These are phyloP conservation scores for Physcomitrium patens DNA, from an alignment of 225 moss, liverwort and hornwort species.

Conservation along the genomic window DNA sequence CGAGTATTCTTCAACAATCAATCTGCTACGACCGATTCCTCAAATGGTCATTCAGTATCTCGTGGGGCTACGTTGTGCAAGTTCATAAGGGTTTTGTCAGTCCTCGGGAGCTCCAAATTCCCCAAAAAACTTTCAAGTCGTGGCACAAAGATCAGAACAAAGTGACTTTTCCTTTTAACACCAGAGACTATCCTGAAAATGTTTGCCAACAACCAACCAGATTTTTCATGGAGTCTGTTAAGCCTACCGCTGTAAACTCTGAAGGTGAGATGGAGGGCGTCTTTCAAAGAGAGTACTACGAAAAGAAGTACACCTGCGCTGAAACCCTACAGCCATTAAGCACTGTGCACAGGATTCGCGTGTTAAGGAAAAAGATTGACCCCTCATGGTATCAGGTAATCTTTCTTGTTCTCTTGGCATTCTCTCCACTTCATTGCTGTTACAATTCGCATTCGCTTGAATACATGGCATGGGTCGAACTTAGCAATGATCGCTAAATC, in stretches of 20 bases:
- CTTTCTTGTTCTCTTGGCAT: background rate
- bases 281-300: conserved; percentile 30
- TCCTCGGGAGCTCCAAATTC: conserved; percentile 52
- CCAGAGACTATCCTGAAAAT: conserved; percentile 49
- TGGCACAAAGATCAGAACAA: conserved; percentile 55
- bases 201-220: conserved; percentile 52
- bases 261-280: conserved; percentile 32
- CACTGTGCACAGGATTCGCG: conserved; percentile 45
- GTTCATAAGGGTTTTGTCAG: conserved; percentile 55
- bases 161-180: conserved; percentile 59
- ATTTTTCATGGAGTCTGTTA: conserved; percentile 52
- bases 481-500: conserved; percentile 1
- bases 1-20: conserved; percentile 54
- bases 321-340: conserved; percentile 46
- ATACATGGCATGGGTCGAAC: too few species aligned
- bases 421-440: too few species aligned
- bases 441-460: too few species aligned
- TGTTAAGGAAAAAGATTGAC: conserved; percentile 35
- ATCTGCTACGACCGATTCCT: conserved; percentile 48
- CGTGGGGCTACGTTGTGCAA: conserved; percentile 60
- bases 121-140: conserved; percentile 53
- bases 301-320: conserved; percentile 34
- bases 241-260: conserved; percentile 14
- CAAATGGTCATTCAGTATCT: conserved; percentile 50
- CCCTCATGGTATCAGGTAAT: conserved; percentile 53